Evolutionary conservation across 2,329 filamentous ascomycete genomes (phyloP).

Genomic region (Diaporthe sp.): DNA sequence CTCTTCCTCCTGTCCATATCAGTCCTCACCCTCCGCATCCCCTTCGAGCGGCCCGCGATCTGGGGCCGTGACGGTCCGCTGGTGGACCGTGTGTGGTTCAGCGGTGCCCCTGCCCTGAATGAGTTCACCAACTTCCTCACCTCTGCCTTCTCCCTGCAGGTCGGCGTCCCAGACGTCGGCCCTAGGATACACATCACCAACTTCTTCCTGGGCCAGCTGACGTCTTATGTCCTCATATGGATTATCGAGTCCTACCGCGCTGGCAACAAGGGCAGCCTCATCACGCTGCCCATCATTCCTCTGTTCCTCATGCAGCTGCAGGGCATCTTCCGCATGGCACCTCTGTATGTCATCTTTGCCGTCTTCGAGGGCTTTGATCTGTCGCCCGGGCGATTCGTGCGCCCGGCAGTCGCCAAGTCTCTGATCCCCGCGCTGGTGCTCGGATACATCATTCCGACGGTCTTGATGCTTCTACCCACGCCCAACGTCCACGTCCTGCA

Average conservation of each 20-base stretch:
- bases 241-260: slow-evolving; percentile 9
- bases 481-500: background rate
- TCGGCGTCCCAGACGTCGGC: background rate
- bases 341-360: background rate
- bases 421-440: slow-evolving; percentile 10
- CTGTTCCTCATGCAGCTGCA: background rate
- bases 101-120: slow-evolving; percentile 1
- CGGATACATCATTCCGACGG: slow-evolving; percentile 4
- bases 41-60: background rate
- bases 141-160: slow-evolving; percentile 2
- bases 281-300: slow-evolving; percentile 7
- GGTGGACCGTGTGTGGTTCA: background rate
- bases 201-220: slow-evolving; percentile 16
- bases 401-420: background rate
- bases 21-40: background rate
- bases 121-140: background rate
- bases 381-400: background rate
- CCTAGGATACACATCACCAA: slow-evolving; percentile 5
- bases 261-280: slow-evolving; percentile 5
- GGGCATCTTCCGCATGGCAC: slow-evolving; percentile 11
- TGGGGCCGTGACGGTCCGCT: slow-evolving; percentile 3
- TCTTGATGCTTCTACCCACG: background rate
- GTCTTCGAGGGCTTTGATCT: background rate
- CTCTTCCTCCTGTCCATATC: background rate
- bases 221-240: slow-evolving; percentile 13